These are phyloP conservation scores for Elaeis guineensis DNA, from an alignment of 176 grass and related monocot genomes.

Conservation along the genomic window DNA sequence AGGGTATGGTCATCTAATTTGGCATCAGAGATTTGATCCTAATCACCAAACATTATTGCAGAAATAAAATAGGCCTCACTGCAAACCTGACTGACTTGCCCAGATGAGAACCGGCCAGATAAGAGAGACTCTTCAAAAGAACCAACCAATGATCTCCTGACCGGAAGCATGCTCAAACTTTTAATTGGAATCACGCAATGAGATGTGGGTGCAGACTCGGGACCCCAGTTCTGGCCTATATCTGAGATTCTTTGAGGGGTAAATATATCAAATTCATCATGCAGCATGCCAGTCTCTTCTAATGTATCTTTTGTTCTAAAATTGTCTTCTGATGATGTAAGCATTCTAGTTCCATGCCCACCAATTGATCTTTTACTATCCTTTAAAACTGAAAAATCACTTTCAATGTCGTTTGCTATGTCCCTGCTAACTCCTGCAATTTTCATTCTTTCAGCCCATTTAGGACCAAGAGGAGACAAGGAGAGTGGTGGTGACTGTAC, in stretches of 20 bases:
- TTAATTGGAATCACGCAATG: slow-evolving; percentile 24
- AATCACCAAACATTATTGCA: neutral
- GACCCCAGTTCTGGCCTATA: slow-evolving; percentile 14
- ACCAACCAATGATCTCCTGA: slow-evolving; percentile 72
- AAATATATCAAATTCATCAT: slow-evolving; percentile 46
- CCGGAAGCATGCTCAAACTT: slow-evolving; percentile 38
- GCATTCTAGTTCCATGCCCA: slow-evolving; percentile 12
- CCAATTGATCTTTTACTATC: slow-evolving; percentile 23
- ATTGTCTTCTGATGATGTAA: slow-evolving; percentile 23
- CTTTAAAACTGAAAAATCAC: slow-evolving; percentile 31
- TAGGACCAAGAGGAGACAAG: slow-evolving; percentile 81
- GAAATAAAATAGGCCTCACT: neutral
- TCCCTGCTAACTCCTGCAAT: slow-evolving; percentile 26
- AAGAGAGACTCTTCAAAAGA: slow-evolving; percentile 98
- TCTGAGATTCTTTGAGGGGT: slow-evolving; percentile 24
- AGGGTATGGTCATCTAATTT: neutral
- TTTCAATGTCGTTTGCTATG: slow-evolving; percentile 40
- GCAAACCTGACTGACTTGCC: slow-evolving; percentile 67
- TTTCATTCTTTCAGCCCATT: slow-evolving; percentile 56
- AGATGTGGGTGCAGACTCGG: slow-evolving; percentile 29
- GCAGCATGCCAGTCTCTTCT: slow-evolving; percentile 34
- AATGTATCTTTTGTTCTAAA: slow-evolving; percentile 16
- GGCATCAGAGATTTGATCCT: neutral
- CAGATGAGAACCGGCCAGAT: slow-evolving; percentile 80
- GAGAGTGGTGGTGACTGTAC: slow-evolving; percentile 56